These are phyloP conservation scores for Nevesoporus exiguus DNA, from an alignment of 768 basidiomycete genomes.

Conservation along the genomic window DNA sequence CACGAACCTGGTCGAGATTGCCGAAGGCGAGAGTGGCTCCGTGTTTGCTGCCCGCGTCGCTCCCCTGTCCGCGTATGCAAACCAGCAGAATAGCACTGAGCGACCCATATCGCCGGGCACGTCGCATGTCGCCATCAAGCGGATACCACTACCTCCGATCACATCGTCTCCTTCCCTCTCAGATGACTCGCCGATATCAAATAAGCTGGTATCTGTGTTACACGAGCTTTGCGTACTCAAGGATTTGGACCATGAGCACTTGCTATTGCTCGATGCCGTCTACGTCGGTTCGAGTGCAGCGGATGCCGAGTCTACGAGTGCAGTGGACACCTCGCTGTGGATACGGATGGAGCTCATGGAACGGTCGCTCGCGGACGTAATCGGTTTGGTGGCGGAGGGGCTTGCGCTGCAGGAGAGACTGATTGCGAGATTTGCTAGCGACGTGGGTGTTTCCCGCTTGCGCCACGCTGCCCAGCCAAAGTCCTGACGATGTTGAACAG, in stretches of 20 bases:
- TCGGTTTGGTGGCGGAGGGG: conserved; percentile 59
- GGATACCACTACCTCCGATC: conserved; percentile 52
- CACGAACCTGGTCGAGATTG: conserved; percentile 69
- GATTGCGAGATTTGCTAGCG: conserved; percentile 71
- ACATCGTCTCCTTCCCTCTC: conserved; percentile 18
- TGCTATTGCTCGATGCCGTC: conserved; percentile 64
- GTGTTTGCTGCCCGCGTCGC: conserved; percentile 48
- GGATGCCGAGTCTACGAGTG: not conserved
- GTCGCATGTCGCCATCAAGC: conserved; percentile 73
- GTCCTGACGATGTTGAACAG: conserved; percentile 34
- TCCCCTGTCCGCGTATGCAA: conserved; percentile 10
- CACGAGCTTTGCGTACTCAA: conserved; percentile 60
- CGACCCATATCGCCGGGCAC: conserved; percentile 23
- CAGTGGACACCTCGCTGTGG: conserved; percentile 64
- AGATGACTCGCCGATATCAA: conserved; percentile 38
- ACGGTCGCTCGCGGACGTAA: conserved; percentile 78
- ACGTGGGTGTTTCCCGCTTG: conserved; percentile 49
- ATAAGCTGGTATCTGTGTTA: conserved; percentile 61
- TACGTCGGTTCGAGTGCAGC: conserved; percentile 52
- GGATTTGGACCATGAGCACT: conserved; percentile 54
- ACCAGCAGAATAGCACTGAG: conserved; percentile 10
- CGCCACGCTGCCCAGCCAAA: not conserved
- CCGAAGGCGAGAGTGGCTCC: conserved; percentile 78
- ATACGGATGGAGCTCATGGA: conserved; percentile 91
- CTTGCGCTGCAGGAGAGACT: conserved; percentile 63